phyloP scores from a whole-genome alignment of 176 grass and related monocot genomes.

The Carex parvula region DNA sequence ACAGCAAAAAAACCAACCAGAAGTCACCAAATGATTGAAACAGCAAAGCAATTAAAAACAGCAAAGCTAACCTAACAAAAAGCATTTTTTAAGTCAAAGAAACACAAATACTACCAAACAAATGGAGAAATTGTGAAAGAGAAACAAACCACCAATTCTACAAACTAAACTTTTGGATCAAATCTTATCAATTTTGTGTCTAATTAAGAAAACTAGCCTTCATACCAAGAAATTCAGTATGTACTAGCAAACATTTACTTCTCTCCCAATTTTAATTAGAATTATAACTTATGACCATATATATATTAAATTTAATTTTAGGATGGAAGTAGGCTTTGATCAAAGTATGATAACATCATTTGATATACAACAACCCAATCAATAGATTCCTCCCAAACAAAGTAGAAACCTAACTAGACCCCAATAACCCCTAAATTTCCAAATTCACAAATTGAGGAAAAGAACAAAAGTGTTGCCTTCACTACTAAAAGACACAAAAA shows the following conservation, averaged over 20 bases:
- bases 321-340: background rate
- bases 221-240: background rate
- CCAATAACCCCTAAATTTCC: background rate
- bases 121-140: background rate
- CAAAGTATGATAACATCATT: background rate
- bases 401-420: background rate
- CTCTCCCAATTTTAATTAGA: background rate
- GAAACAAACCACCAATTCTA: background rate
- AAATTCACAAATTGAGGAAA: background rate
- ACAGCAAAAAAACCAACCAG: background rate
- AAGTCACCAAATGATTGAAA: conserved; percentile 21
- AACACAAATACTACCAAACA: background rate
- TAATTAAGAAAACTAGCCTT: background rate
- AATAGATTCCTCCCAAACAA: background rate
- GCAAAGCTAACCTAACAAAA: conserved; percentile 13
- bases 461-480: background rate
- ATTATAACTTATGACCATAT: too few relatives aligned
- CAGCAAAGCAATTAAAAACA: background rate
- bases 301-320: background rate
- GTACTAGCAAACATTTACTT: background rate
- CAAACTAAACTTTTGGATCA: background rate
- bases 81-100: background rate
- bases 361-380: background rate
- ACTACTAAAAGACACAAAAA: background rate
- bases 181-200: background rate